Evolutionary conservation across 371 early-diverging fungal genomes (phyloP), one percentile per base, ranked within the genome.

Genomic region (Mucor plumbeus): DNA sequence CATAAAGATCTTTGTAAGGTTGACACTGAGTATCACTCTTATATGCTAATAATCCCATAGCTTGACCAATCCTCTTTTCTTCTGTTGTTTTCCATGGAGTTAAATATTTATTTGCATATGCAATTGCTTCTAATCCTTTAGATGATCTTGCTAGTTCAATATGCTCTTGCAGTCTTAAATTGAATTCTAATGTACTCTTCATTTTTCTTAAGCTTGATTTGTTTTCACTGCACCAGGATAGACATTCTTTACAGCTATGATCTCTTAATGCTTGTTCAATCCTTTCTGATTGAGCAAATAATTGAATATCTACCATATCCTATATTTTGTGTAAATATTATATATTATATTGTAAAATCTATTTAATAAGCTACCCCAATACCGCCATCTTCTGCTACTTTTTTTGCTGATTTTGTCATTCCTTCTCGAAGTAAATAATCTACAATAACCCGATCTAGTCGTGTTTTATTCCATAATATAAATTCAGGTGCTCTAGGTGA

Each of bases 151-250:
- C 88, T 33, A 96, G 80, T 69, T 97, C 96, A 59, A 98, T 88
- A 78, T 90, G 95, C 72, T 98, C 99, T 80, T 97, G 97, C 41
- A 95, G 71, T 8, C 96, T 86, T 61, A 97, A 83, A 72, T 96
- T 91, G 81, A 97, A 98, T 72, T 98, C 99, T 43, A 98, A 80
- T 7, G 93, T 89, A 73, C 95, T 96, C 94, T 80, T 78, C 55
- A 77, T 64, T 72, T 97, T 97, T 68, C 91, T 89, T 55, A 98
- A 79, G 7, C 83, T 88, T 1, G 93, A 89, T 47, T 88, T 85
- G 81, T 98, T 97, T 21, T 97, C 97, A 21, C 84, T 85, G 72
- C 97, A 98, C 99, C 98, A 99, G 33, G 85, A 85, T 56, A 99
- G 76, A 50, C 93, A 91, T 74, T 94, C 94, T 40, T 89, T 77